A percentile compares a stretch with the other conserved stretches of the same genome.
Evolutionary conservation across 768 basidiomycete genomes (phyloP).

Genomic region (Rhizopogon roseolus): DNA sequence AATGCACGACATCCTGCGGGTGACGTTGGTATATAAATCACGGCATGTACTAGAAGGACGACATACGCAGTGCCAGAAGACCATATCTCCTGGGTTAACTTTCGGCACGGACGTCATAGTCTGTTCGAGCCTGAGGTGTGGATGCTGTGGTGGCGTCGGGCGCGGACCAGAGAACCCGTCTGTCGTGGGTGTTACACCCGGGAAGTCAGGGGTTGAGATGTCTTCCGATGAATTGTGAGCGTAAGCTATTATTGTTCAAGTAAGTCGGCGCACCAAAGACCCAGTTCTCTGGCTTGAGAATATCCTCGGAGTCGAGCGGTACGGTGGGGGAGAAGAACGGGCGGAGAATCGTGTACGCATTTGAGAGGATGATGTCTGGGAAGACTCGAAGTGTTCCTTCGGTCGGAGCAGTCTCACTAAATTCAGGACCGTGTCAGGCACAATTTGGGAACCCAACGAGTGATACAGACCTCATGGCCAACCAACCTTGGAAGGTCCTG

Average conservation of each 20-base stretch:
- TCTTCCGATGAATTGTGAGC: constrained; percentile 26
- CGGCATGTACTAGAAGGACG: background rate
- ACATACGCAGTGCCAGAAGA: constrained; percentile 69
- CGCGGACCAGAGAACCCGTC: constrained; percentile 34
- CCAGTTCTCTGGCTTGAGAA: constrained; percentile 50
- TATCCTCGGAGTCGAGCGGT: constrained; percentile 32
- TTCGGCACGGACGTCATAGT: constrained; percentile 70
- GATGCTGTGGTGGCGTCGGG: constrained; percentile 55
- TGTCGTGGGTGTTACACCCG: constrained; percentile 34
- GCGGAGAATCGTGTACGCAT: constrained; percentile 67
- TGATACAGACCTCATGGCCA: constrained; percentile 51
- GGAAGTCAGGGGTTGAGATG: constrained; percentile 44
- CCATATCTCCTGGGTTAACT: constrained; percentile 73
- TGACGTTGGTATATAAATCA: background rate
- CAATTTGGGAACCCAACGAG: background rate
- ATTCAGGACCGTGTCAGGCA: background rate
- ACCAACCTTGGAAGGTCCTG: constrained; percentile 73
- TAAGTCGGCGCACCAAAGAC: constrained; percentile 32
- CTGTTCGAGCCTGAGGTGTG: constrained; percentile 57
- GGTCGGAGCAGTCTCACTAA: constrained; percentile 59
- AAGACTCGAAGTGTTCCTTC: constrained; percentile 70
- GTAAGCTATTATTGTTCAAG: background rate
- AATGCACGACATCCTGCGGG: constrained; percentile 40
- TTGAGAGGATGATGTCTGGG: constrained; percentile 60
- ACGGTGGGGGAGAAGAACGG: constrained; percentile 67